Conservation (phyloP, 1,284 basidiomycete species). For the Cutaneotrichosporon daszewskae region DNA sequence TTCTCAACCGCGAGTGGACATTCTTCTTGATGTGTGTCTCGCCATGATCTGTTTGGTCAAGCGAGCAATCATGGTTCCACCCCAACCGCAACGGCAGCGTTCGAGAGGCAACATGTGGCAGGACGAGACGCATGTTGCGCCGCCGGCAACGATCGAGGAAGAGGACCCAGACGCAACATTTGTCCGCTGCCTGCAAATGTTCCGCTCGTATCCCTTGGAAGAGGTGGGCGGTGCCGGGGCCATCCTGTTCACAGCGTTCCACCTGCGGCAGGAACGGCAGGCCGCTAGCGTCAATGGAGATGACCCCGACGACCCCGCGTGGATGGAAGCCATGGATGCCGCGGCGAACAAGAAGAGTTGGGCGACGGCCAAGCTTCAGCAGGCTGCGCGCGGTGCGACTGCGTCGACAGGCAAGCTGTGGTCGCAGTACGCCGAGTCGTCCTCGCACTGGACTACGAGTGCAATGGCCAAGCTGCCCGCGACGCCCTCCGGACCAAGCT, state of each 20-base stretch:
- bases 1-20: slow-evolving; percentile 32
- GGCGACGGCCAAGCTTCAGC: slow-evolving; percentile 11
- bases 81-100: slow-evolving; percentile 4
- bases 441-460: slow-evolving; percentile 19
- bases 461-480: slow-evolving; percentile 22
- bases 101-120: slow-evolving; percentile 13
- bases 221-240: slow-evolving; percentile 26
- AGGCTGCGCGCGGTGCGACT: slow-evolving; percentile 5
- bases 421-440: slow-evolving; percentile 20
- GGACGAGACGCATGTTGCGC: slow-evolving; percentile 2
- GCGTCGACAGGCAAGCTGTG: slow-evolving; percentile 12
- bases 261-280: slow-evolving; percentile 27
- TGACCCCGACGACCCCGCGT: slow-evolving; percentile 21
- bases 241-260: slow-evolving; percentile 27
- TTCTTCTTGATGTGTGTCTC: slow-evolving; percentile 35
- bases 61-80: slow-evolving; percentile 13
- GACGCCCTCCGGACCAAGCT: slow-evolving; percentile 7
- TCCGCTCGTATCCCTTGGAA: slow-evolving; percentile 28
- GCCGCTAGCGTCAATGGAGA: slow-evolving; percentile 21
- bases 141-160: slow-evolving; percentile 6
- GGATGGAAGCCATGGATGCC: slow-evolving; percentile 11
- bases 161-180: slow-evolving; percentile 26
- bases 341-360: slow-evolving; percentile 7
- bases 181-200: slow-evolving; percentile 24
- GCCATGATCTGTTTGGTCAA: slow-evolving; percentile 38